Evolutionary conservation across 2,329 filamentous ascomycete species (phyloP), one percentile per base, ranked within the genome.

Genomic region (Cordyceps pruinosa): DNA sequence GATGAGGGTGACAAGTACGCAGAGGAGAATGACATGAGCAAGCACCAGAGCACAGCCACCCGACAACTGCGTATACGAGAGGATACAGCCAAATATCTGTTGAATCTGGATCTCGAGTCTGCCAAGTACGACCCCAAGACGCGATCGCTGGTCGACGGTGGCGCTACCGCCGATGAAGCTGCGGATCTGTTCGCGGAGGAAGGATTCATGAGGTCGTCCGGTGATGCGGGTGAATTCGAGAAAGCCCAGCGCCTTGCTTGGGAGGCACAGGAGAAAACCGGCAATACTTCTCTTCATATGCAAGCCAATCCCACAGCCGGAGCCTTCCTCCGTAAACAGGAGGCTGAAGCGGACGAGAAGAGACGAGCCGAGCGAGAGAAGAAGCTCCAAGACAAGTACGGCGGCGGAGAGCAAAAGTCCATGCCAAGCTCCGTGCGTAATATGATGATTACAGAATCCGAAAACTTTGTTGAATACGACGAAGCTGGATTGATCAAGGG

Each of bases 121-220:
- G 94, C 95, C 2, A 95, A 96, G 71, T 99, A 99, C 73, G 93
- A 99, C 67, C 94, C 94, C 0, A 99, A 99, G 70, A 97, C 92
- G 13, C 83, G 94, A 65, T 87, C 89, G 9, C 90, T 99, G 79
- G 88, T 96, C 23, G 90, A 96, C 67, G 85, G 84, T 61, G 90
- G 91, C 48, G 90, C 88, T 7, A 89, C 86, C 32, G 83, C 83
- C 23, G 90, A 95, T 73, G 87, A 86, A 64, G 88, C 89, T 3
- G 88, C 92, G 8, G 84, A 87, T 30, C 73, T 96, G 6, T 93
- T 94, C 57, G 92, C 92, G 4, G 94, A 97, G 66, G 92, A 97
- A 65, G 93, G 93, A 46, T 97, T 96, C 70, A 83, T 96, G 74
- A 85, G 87, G 44, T 87, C 86, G 1, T 92, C 90, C 0, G 94